phyloP scores from a whole-genome alignment of 352 stramenopile species.

The Phytopythium litorale region DNA sequence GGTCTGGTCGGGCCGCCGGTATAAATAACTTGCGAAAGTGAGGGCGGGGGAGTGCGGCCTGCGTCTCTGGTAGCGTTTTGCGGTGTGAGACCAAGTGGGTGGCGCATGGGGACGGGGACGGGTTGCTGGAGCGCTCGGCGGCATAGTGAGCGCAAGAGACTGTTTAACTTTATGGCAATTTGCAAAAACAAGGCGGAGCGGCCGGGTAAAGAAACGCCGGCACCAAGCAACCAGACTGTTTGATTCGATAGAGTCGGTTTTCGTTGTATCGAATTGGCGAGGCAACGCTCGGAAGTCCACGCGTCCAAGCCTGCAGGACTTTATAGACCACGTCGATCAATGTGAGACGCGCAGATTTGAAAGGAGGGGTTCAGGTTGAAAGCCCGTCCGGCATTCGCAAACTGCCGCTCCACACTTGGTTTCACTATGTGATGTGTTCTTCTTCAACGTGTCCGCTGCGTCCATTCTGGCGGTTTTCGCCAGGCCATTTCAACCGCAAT shows the following conservation, averaged over 20 bases:
- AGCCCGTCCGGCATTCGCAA: not conserved
- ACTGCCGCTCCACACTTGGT: not conserved
- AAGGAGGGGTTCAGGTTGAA: not conserved
- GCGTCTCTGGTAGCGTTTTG: no score
- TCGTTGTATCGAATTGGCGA: not conserved
- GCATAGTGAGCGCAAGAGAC: not conserved
- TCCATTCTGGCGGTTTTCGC: not conserved
- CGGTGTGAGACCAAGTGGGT: no score
- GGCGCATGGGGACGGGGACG: no score
- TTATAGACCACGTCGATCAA: not conserved
- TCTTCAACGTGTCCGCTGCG: not conserved
- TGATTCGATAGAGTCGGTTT: not conserved
- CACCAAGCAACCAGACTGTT: not conserved
- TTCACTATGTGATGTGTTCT: no score
- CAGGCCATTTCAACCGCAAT: not conserved
- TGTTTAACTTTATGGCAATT: not conserved
- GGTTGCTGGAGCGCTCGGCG: no score
- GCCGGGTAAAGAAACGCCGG: not conserved
- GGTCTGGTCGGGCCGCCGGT: not conserved
- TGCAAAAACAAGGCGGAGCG: not conserved
- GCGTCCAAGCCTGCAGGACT: not conserved
- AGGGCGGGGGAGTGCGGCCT: not conserved
- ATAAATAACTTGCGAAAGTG: not conserved
- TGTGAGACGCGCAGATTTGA: not conserved
- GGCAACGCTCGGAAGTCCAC: no score